A percentile compares a stretch with the other conserved stretches of the same genome.
Evolutionary conservation across 2,329 filamentous ascomycete genomes (phyloP).

Genomic region (Xylariaceae sp.): DNA sequence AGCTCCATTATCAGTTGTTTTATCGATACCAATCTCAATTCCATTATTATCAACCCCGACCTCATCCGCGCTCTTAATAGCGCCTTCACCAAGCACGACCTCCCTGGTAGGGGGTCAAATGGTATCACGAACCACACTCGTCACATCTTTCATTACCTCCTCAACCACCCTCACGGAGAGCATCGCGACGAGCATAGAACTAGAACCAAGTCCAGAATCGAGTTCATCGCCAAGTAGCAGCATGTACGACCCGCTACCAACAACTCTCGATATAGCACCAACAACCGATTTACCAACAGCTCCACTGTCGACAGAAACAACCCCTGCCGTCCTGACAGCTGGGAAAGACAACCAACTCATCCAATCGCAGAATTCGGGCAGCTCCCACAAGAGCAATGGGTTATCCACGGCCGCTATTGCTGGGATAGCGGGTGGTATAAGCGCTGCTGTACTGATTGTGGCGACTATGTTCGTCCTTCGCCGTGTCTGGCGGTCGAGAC

Average conservation of each 20-base stretch:
- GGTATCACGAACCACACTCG: slow-evolving; percentile 20
- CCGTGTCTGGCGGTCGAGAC: slow-evolving; percentile 29
- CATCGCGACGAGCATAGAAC: slow-evolving; percentile 21
- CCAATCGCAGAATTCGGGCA: slow-evolving; percentile 18
- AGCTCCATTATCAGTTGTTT: too few relatives aligned
- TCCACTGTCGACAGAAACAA: slow-evolving; percentile 5
- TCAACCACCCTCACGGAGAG: slow-evolving; percentile 23
- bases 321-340: slow-evolving; percentile 1
- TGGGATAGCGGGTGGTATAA: slow-evolving; percentile 30
- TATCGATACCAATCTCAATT: too few relatives aligned
- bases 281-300: not conserved
- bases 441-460: slow-evolving; percentile 25
- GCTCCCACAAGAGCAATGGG: slow-evolving; percentile 7
- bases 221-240: slow-evolving; percentile 3
- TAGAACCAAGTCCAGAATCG: slow-evolving; percentile 9
- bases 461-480: slow-evolving; percentile 26
- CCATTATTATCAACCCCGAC: not conserved
- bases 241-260: not conserved
- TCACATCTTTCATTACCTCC: slow-evolving; percentile 20
- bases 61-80: slow-evolving; percentile 5
- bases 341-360: slow-evolving; percentile 18
- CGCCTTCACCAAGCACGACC: slow-evolving; percentile 6
- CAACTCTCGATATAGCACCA: not conserved
- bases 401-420: slow-evolving; percentile 26
- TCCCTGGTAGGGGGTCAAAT: slow-evolving; percentile 5